Conservation (phyloP, 148 eudicot species). For the Nepenthes mirabilis region DNA sequence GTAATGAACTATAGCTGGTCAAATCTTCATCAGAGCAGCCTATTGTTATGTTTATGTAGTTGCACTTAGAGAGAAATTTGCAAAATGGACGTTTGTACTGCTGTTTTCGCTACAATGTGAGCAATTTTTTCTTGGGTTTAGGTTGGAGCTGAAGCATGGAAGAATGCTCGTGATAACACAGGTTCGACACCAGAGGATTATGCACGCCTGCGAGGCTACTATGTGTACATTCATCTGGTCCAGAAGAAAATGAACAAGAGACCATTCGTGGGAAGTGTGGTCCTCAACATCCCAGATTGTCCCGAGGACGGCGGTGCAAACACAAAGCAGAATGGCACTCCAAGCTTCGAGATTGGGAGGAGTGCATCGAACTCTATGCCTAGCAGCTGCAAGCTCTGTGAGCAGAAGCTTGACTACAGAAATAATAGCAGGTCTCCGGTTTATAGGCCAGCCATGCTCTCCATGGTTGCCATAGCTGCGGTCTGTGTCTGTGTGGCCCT, state of each 20-base stretch:
- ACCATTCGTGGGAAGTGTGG: slow-evolving; percentile 36
- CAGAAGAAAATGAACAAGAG: slow-evolving; percentile 35
- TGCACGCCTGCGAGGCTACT: slow-evolving; percentile 34
- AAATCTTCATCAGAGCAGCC: too few species aligned
- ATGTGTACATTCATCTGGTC: slow-evolving; percentile 34
- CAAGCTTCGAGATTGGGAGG: slow-evolving; percentile 34
- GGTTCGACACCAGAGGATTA: slow-evolving; percentile 50
- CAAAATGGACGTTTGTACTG: too few species aligned
- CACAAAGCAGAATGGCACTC: slow-evolving; percentile 18
- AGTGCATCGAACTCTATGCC: slow-evolving; percentile 6
- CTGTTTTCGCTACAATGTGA: too few species aligned
- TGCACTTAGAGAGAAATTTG: too few species aligned
- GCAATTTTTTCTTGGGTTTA: slow-evolving; percentile 5
- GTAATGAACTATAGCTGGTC: too few species aligned
- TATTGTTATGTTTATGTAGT: too few species aligned
- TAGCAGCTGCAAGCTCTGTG: slow-evolving; percentile 36
- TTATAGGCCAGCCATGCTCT: slow-evolving; percentile 72
- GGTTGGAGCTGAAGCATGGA: slow-evolving; percentile 66
- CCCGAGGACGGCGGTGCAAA: slow-evolving; percentile 10
- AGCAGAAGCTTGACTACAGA: slow-evolving; percentile 27
- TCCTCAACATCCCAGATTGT: slow-evolving; percentile 42
- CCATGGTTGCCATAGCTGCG: slow-evolving; percentile 76
- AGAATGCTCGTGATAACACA: slow-evolving; percentile 26
- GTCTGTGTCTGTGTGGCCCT: slow-evolving; percentile 82
- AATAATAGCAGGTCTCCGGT: slow-evolving; percentile 21